These are phyloP conservation scores for Saccharomyces hybrid DNA, from an alignment of 1,139 yeast species.

Conservation along the genomic window DNA sequence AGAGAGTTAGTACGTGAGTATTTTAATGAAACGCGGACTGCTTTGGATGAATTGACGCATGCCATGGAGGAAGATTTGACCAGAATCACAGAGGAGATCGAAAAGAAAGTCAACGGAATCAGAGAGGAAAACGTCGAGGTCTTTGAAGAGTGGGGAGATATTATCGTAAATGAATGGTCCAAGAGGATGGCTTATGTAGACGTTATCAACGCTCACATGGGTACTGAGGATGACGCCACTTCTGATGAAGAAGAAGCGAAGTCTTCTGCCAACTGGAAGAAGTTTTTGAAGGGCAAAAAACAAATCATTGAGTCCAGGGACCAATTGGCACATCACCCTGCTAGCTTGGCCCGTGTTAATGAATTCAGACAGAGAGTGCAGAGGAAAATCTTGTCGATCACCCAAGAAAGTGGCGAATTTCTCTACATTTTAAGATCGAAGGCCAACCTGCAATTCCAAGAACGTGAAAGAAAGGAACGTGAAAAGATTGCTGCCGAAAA, in stretches of 20 bases:
- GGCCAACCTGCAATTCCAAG: slow-evolving; percentile 75
- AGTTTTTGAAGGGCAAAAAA: slow-evolving; percentile 18
- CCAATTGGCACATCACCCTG: background rate
- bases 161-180: slow-evolving; percentile 50
- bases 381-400: background rate
- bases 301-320: slow-evolving; percentile 14
- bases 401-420: slow-evolving; percentile 58
- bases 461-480: slow-evolving; percentile 40
- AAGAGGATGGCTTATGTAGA: slow-evolving; percentile 32
- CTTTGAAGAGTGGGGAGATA: slow-evolving; percentile 66
- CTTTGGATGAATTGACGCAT: slow-evolving; percentile 38
- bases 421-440: slow-evolving; percentile 67
- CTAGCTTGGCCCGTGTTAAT: background rate
- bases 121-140: slow-evolving; percentile 55
- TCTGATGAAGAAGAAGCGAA: slow-evolving; percentile 6
- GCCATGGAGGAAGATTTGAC: slow-evolving; percentile 34
- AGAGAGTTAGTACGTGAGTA: slow-evolving; percentile 2
- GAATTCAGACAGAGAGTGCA: background rate
- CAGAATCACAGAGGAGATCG: slow-evolving; percentile 34
- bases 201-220: slow-evolving; percentile 10
- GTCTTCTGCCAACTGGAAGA: slow-evolving; percentile 17
- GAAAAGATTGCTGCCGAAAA: background rate
- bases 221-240: background rate
- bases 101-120: slow-evolving; percentile 38
- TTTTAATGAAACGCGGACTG: slow-evolving; percentile 24